Evolutionary conservation across 441 rosid species (phyloP), one percentile per base, ranked within the genome.

Genomic region (Melastoma candidum): DNA sequence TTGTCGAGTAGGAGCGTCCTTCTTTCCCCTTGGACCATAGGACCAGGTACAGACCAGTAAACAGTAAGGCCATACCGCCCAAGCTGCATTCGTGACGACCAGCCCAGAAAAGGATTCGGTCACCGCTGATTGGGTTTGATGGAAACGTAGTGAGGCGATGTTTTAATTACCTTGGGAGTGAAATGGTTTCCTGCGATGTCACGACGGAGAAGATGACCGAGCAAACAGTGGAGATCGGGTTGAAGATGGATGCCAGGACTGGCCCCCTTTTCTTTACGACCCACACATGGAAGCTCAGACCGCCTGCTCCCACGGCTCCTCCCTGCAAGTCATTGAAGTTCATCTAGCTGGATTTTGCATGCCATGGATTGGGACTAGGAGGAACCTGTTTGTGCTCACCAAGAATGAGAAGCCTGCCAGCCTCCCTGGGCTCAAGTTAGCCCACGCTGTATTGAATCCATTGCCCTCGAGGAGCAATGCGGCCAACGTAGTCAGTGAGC

Each of bases 251-350:
- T 24, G 80, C 94, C 10, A 87, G 62, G 66, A 89, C 96, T 2
- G 96, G 99, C 46, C 99, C 99, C 56, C 83, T 77, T 72, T 84
- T 86, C 82, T 80, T 86, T 83, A 93, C 74, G 12, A 97, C 97
- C 99, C 97, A 93, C 60, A 95, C 95, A 50, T 75, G 84, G 73
- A 93, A 93, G 76, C 97, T 90, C 26, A 81, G 63, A 60, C 81
- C 74, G 14, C 73, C 77, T 60, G 97, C 97, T 12, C 77, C 50
- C 55, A 80, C 71, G 1, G 63, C 56, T 48, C 97, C 99, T 67
- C 66, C 84, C 95, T 86, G 69, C 26, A 43, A 41, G 59, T 47
- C 3, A 29, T 54, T 48, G 26, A 46, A 49, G 12, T 60, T 47
- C 12, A 58, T 11, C 12, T 12, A n/a, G 4, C 9, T 5, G 27